Conservation (phyloP, 306 rosid genomes). For the Vigna radiata region DNA sequence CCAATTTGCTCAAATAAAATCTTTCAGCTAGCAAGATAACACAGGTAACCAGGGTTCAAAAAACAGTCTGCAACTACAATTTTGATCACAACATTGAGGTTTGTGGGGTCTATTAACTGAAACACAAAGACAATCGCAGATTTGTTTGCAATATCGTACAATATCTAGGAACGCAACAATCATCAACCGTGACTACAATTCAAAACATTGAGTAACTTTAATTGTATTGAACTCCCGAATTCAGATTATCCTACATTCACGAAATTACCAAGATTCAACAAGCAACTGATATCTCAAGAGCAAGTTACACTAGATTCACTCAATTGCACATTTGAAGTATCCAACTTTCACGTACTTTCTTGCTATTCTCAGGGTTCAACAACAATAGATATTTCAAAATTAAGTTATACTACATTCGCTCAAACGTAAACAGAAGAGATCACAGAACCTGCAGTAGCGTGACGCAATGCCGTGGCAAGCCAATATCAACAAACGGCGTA, state of each 20-base stretch:
- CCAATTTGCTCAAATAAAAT: neutral
- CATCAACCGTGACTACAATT: neutral
- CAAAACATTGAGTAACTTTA: neutral
- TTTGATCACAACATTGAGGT: neutral
- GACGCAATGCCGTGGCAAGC: slow-evolving; percentile 82
- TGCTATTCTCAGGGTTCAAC: neutral
- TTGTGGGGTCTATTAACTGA: neutral
- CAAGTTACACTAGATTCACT: neutral
- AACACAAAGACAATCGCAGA: neutral
- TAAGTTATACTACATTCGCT: neutral
- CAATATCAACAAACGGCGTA: slow-evolving; percentile 72
- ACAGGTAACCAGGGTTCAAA: neutral
- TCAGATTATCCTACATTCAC: neutral
- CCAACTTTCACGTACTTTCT: neutral
- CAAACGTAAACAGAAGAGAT: slow-evolving; percentile 40
- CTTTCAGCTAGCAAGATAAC: neutral
- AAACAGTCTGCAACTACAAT: neutral
- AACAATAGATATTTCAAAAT: too few relatives aligned
- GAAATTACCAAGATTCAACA: neutral
- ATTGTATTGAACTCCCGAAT: neutral
- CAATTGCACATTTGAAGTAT: neutral
- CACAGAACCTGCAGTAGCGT: slow-evolving; percentile 91
- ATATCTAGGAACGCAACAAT: neutral
- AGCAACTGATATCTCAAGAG: neutral
- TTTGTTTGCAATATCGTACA: neutral